Conservation (phyloP, 768 basidiomycete species). For the Phylloporus rhodoxanthus region DNA sequence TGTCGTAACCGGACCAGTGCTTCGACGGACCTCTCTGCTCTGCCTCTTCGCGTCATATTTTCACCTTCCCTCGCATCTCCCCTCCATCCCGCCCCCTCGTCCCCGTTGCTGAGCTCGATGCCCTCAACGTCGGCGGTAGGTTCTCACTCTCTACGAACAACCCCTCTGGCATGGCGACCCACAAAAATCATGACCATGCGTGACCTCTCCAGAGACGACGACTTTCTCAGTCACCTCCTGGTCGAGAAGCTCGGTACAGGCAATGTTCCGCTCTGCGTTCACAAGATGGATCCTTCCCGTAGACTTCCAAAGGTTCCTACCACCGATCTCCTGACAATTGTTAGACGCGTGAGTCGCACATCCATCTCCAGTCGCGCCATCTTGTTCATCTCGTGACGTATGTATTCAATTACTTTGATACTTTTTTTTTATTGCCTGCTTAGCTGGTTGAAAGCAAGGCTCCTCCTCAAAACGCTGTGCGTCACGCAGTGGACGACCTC, state of each 20-base stretch:
- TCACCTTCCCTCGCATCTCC: slow-evolving; percentile 6
- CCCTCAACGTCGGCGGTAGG: slow-evolving; percentile 26
- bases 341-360: slow-evolving; percentile 62
- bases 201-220: slow-evolving; percentile 86
- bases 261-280: slow-evolving; percentile 71
- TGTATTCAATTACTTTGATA: slow-evolving; percentile 18
- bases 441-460: slow-evolving; percentile 59
- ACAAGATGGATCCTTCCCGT: slow-evolving; percentile 82
- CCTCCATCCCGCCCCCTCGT: slow-evolving; percentile 20
- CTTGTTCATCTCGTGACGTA: slow-evolving; percentile 20
- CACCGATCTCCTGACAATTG: slow-evolving; percentile 60
- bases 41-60: slow-evolving; percentile 31
- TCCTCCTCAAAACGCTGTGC: slow-evolving; percentile 51
- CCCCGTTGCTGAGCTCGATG: slow-evolving; percentile 28
- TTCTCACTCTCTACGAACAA: slow-evolving; percentile 18
- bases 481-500: slow-evolving; percentile 72
- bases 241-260: slow-evolving; percentile 86
- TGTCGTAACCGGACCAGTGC: slow-evolving; percentile 33
- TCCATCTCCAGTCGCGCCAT: slow-evolving; percentile 23
- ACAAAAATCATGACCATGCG: slow-evolving; percentile 89
- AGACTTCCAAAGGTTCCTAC: slow-evolving; percentile 72
- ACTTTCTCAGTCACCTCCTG: slow-evolving; percentile 83
- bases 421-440: slow-evolving; percentile 10
- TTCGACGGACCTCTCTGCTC: slow-evolving; percentile 19
- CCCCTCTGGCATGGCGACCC: slow-evolving; percentile 58